A percentile compares a stretch with the other conserved stretches of the same genome.
Evolutionary conservation across 2,329 filamentous ascomycete genomes (phyloP).

Genomic region (Calonectria naviculata): DNA sequence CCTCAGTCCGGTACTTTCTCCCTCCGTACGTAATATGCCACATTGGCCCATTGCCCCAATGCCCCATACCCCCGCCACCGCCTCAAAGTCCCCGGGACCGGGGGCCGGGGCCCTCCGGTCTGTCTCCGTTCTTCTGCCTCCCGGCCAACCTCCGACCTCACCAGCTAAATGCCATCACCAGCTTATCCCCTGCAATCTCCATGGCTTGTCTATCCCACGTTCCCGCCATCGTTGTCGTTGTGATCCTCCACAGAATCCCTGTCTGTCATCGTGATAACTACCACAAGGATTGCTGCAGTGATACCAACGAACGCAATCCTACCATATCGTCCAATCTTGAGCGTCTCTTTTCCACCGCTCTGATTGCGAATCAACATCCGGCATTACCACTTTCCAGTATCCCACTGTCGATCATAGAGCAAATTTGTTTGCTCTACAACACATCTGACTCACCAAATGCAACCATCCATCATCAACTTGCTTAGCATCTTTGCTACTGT

Average conservation of each 20-base stretch:
- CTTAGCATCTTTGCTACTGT: neutral
- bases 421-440: slow-evolving; percentile 11
- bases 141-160: slow-evolving; percentile 27
- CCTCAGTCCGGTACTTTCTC: neutral
- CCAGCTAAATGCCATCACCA: slow-evolving; percentile 27
- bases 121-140: slow-evolving; percentile 21
- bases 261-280: slow-evolving; percentile 37
- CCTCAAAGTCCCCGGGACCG: slow-evolving; percentile 23
- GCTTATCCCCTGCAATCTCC: slow-evolving; percentile 26
- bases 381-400: slow-evolving; percentile 51
- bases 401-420: slow-evolving; percentile 31
- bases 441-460: slow-evolving; percentile 24
- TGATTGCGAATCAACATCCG: slow-evolving; percentile 52
- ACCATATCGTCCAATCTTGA: slow-evolving; percentile 34
- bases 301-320: slow-evolving; percentile 38
- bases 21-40: slow-evolving; percentile 8
- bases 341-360: slow-evolving; percentile 45
- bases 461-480: slow-evolving; percentile 18
- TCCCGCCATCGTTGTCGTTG: slow-evolving; percentile 31
- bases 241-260: slow-evolving; percentile 41
- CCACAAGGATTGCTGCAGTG: slow-evolving; percentile 41
- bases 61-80: no score
- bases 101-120: slow-evolving; percentile 39
- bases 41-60: slow-evolving; percentile 4
- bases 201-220: slow-evolving; percentile 30